phyloP scores from a whole-genome alignment of 2,329 filamentous ascomycete genomes.

The Karstenula rhodostoma region DNA sequence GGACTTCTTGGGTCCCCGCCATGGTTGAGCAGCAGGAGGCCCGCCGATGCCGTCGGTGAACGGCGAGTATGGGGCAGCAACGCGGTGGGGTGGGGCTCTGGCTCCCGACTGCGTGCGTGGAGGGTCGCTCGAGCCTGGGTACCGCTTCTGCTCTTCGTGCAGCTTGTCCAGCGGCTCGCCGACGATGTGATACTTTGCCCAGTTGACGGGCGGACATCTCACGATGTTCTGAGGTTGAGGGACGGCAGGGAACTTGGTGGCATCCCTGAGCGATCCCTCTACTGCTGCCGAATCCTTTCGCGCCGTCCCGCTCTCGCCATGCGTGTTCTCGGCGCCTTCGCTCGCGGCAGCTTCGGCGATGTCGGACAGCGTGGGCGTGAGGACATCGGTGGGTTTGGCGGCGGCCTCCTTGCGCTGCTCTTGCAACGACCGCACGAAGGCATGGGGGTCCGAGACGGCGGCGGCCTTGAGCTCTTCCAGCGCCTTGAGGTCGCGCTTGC shows the following conservation, averaged over 20 bases:
- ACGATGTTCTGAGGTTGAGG: slow-evolving; percentile 83
- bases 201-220: slow-evolving; percentile 89
- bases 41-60: slow-evolving; percentile 60
- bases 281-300: slow-evolving; percentile 40
- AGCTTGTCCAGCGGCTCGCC: slow-evolving; percentile 84
- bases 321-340: slow-evolving; percentile 33
- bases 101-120: slow-evolving; percentile 43
- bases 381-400: slow-evolving; percentile 40
- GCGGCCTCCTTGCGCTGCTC: slow-evolving; percentile 61
- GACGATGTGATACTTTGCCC: slow-evolving; percentile 92
- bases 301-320: slow-evolving; percentile 27
- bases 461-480: slow-evolving; percentile 74
- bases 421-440: slow-evolving; percentile 73
- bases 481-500: slow-evolving; percentile 75
- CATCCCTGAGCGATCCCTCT: slow-evolving; percentile 21
- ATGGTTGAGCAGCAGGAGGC: slow-evolving; percentile 31
- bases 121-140: slow-evolving; percentile 50
- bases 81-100: slow-evolving; percentile 58
- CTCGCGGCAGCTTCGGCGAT: slow-evolving; percentile 44
- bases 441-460: slow-evolving; percentile 74
- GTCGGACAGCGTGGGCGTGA: slow-evolving; percentile 48
- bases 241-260: slow-evolving; percentile 66
- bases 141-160: slow-evolving; percentile 77
- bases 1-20: slow-evolving; percentile 45
- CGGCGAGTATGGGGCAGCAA: slow-evolving; percentile 68